Base-by-base conservation (phyloP, 768 basidiomycete genomes). In the Trametes villosa region DNA sequence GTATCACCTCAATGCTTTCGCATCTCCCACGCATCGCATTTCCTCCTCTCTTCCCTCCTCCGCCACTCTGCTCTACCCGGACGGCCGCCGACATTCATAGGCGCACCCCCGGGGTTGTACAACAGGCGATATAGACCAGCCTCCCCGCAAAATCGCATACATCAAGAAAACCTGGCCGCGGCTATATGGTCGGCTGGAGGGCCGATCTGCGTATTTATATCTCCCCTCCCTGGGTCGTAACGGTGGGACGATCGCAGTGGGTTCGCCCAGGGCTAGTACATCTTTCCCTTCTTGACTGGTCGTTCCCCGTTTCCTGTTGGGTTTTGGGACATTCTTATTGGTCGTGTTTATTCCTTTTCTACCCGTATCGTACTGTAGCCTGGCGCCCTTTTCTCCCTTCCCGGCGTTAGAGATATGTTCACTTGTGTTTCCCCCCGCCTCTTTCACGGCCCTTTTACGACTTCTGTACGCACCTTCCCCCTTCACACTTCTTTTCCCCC, bases 1-100 rank as follows among this genome's bases (percentile, higher is more conserved):
- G 67, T 78, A 72, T 67, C 71, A 72, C 68, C 66, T 68, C 71
- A 76, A 76, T 75, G 78, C 77, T 78, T 72, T 79, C 64, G 67
- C 63, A 68, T 63, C 45, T 53, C 57, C 47, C 33, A 27, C 58
- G 68, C 70, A 68, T 66, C 61, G 67, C 62, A 68, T 62, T 45
- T 53, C 57, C 44, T 26, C 34, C 60, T 52, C 53, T 51, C 22
- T n/a, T 26, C 60, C 59, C 56, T 56, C 65, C 58, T 57, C 65
- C 64, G 54, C 62, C 65, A 58, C 41, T 41, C 59, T 64, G 64
- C 59, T 65, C 63, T 55, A 62, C 64, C 50, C 58, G 53, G 53
- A 33, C 54, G 59, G 58, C 50, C 47, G 40, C 48, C 57, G 46
- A 53, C 58, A 34, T 59, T 38, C 52, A 57, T 53, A 58, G 33